Base-by-base conservation (phyloP, 345 rosid species). In the Schrenkiella parvula region DNA sequence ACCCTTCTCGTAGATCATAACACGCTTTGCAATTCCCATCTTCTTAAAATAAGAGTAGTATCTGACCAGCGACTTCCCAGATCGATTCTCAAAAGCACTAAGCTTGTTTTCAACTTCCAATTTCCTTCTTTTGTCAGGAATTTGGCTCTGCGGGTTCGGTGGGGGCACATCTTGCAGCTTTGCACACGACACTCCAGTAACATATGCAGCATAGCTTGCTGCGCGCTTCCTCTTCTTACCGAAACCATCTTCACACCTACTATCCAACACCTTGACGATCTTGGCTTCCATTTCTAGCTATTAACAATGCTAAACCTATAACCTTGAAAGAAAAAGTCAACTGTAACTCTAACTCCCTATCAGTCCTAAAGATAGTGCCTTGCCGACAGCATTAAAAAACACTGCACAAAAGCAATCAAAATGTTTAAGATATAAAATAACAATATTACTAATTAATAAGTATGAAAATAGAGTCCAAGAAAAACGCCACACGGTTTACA, bases 1-100 rank as follows among this genome's bases (percentile, higher is more conserved):
- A 65, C 91, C 97, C 46, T 88, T 76, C 74, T 86, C 86, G 73
- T 85, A 83, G 48, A 77, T 83, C 98, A 95, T 83, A 26, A 95
- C 64, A 44, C 97, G 91, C 68, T 80, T 79, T 0, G 92, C 90
- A 29, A 83, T 61, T 44, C 91, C 88, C 5, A 88, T 86, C 79
- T 79, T 92, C 79, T 31, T 80, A 73, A 84, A 95, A 68, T 85
- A 92, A 14, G 86, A 75, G 77, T 92, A 95, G 73, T 82, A 87
- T 50, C 69, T 82, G 59, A 81, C 81, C 35, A 85, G 47, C 17
- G 95, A 84, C 75, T 80, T 84, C 59, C 80, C 80, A 19, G 77
- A 73, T 37, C 63, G 64, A 46, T 41, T 64, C 35, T 70, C 83
- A 62, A 62, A 78, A 65, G 65, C 63, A 38, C 28, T 32, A 70